Base-by-base conservation (phyloP, 2,329 filamentous ascomycete genomes). In the Diaporthe nobilis region DNA sequence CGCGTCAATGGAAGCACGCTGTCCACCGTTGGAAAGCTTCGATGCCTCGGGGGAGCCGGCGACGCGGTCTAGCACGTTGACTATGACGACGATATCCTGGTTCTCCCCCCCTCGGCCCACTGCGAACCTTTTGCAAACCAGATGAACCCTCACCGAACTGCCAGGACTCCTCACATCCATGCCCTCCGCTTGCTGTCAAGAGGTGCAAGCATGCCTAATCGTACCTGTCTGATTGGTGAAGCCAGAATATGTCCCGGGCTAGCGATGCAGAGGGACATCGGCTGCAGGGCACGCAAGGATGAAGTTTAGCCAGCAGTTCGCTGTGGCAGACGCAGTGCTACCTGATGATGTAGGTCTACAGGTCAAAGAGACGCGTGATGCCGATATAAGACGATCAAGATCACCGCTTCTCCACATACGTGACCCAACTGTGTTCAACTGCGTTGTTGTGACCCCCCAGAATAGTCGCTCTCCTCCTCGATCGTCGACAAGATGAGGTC, bases 11-110 rank as follows among this genome's bases (percentile, higher is more conserved):
- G 44, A 37, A 15, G 63, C 63, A 67, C 63, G 63, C 63, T 34
- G 44, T 67, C 31, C 25, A 28, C 15, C 63, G 61, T 34, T 47
- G 63, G 31, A 67, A 67, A 67, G 63, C 63, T 67, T 67, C 44
- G 28, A 34, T 51, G 28, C 61, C 42, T 51, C 42, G 63, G 63
- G 63, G 25, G 63, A 49, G 44, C 44, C 63, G 63, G 63, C 63
- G 63, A 34, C 44, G 31, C 39, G 42, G 12, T 67, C 61, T 67
- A 67, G 61, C 61, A 67, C 42, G 28, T 49, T 28, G 20, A 67
- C 28, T 34, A 67, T 67, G 42, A 67, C 44, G 63, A 49, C 63
- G 44, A 67, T 31, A 67, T 17, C 63, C 44, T 49, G 20, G 28
- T 67, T 4, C 12, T 10, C 61, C 61, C 61, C 61, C n/a, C 28